These are phyloP conservation scores for Diaporthe ampelina DNA, from an alignment of 2,329 filamentous ascomycete species.

Conservation along the genomic window DNA sequence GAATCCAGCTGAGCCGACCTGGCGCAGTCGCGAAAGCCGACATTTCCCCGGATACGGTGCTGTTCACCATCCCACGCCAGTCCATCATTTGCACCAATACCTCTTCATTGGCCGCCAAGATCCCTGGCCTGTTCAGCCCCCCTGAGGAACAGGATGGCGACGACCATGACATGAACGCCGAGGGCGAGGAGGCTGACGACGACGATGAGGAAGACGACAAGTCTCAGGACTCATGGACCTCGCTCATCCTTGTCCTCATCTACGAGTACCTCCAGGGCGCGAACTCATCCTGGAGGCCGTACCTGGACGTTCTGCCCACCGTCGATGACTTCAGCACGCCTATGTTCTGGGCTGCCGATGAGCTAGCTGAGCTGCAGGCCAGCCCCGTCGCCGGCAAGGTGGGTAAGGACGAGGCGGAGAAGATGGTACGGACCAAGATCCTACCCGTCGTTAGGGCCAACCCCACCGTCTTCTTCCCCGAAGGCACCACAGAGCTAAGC, in stretches of 20 bases:
- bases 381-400: slow-evolving; percentile 84
- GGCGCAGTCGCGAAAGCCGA: slow-evolving; percentile 76
- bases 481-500: slow-evolving; percentile 49
- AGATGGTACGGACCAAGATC: slow-evolving; percentile 72
- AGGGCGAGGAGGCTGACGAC: slow-evolving; percentile 56
- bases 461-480: slow-evolving; percentile 60
- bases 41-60: slow-evolving; percentile 79
- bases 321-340: slow-evolving; percentile 82
- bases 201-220: slow-evolving; percentile 54
- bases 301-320: slow-evolving; percentile 76
- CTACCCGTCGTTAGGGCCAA: slow-evolving; percentile 64
- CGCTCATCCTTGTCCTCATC: slow-evolving; percentile 82
- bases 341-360: slow-evolving; percentile 86
- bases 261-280: slow-evolving; percentile 76
- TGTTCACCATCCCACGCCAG: slow-evolving; percentile 84
- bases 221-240: slow-evolving; percentile 66
- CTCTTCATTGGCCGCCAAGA: slow-evolving; percentile 73
- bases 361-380: slow-evolving; percentile 80
- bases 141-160: slow-evolving; percentile 38
- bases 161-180: slow-evolving; percentile 52
- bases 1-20: background rate
- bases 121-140: slow-evolving; percentile 66
- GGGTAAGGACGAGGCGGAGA: slow-evolving; percentile 79
- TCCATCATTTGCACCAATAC: slow-evolving; percentile 81
- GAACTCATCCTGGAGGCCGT: slow-evolving; percentile 80